A percentile compares a stretch with the other conserved stretches of the same genome.
Conservation (phyloP, 1,139 yeast species). For the Magnusiomyces paraingens region DNA sequence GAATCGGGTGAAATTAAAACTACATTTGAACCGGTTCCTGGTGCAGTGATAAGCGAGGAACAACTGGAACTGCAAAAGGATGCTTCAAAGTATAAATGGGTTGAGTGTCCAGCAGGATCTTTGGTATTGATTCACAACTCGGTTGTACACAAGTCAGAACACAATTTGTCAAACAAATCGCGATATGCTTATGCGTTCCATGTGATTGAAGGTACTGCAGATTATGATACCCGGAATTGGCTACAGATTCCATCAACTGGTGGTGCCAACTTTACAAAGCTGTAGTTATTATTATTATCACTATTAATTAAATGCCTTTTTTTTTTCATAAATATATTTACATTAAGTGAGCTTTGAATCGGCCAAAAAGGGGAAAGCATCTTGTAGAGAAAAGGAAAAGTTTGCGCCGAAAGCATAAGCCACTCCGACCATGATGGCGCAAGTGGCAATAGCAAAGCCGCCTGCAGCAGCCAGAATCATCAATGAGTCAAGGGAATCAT, state of each 20-base stretch:
- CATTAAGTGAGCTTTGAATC: not conserved
- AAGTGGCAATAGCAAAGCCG: constrained; percentile 19
- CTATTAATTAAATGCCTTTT: not conserved
- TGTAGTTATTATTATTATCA: constrained; percentile 20
- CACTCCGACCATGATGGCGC: constrained; percentile 23
- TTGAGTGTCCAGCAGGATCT: constrained; percentile 68
- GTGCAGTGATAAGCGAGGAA: constrained; percentile 23
- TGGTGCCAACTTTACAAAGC: constrained; percentile 51
- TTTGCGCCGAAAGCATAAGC: constrained; percentile 28
- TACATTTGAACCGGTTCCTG: constrained; percentile 31
- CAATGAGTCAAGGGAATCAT: constrained; percentile 18
- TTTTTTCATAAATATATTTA: not conserved
- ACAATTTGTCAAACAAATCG: constrained; percentile 48
- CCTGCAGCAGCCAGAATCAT: constrained; percentile 22
- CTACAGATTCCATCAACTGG: constrained; percentile 70
- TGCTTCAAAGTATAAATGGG: constrained; percentile 38
- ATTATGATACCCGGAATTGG: constrained; percentile 66
- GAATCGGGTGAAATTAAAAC: constrained; percentile 39
- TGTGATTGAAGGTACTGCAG: constrained; percentile 56
- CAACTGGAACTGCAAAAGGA: constrained; percentile 28
- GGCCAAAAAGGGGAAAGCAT: not conserved
- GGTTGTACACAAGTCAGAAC: constrained; percentile 65
- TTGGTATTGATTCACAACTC: constrained; percentile 63
- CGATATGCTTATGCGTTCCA: constrained; percentile 79
- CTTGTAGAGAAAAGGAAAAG: constrained; percentile 11